Base-by-base conservation (phyloP, 768 basidiomycete genomes). In the Leccinum variicolor region DNA sequence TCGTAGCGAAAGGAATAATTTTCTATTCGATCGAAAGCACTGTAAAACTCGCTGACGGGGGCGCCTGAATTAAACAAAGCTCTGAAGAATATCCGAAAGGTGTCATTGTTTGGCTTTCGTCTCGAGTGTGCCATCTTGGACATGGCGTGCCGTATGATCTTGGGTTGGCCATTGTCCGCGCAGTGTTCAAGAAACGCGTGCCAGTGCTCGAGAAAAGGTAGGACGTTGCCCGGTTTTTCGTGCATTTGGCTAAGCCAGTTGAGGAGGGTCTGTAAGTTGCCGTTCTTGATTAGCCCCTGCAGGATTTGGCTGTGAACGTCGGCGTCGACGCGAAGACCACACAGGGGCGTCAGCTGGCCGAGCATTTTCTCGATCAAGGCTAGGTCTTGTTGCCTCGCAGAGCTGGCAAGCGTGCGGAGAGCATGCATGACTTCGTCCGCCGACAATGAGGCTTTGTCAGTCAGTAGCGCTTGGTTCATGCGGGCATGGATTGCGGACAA, bases 181-280 rank as follows among this genome's bases (percentile, higher is more conserved):
- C 77, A 79, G 17, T 67, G 69, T 36, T 79, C 73, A 34, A 89
- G 71, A 59, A 85, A 77, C 10, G 77, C 58, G 59, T 86, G 81
- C 74, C 84, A 84, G 56, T 85, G 84, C 21, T 79, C 73, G 36
- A 79, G 69, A 23, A 79, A 77, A 0, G 85, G 84, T 5, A 66
- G 67, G 46, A 79, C 60, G 34, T 76, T 64, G 2, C 79, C 80
- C 3, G 83, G 76, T 51, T 79, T 79, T 25, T 70, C 70, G 14
- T 80, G 75, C 78, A 88, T 85, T n/a, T 73, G 73, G 46, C 62
- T 64, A 3, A 90, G 70, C 81, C 86, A 85, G 23, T 75, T 69
- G 26, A 77, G 65, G 39, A 81, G 77, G 13, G 79, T 74, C 50
- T 74, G 73, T 8, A 72, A 52, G 54, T 82, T 77, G 1, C 78